Conservation (phyloP, 768 basidiomycete genomes). For the Lactarius trivialis region DNA sequence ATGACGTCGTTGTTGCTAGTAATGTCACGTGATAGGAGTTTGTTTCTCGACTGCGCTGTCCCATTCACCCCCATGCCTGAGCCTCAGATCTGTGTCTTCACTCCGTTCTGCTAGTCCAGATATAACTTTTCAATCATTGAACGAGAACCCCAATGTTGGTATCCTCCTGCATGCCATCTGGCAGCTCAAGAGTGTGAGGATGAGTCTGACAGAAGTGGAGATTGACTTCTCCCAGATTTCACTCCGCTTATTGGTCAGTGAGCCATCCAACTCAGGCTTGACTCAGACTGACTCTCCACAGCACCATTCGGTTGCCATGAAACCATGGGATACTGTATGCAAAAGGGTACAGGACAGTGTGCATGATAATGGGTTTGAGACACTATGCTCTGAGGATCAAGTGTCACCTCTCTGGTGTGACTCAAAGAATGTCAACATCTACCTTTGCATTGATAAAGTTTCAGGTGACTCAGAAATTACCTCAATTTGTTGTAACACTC, state of each 20-base stretch:
- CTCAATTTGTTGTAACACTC: not conserved
- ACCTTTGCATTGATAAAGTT: not conserved
- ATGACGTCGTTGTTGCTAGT: too few species aligned
- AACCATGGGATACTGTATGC: not conserved
- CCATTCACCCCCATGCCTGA: too few species aligned
- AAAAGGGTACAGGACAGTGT: not conserved
- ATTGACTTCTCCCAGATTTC: not conserved
- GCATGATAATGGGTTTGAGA: not conserved
- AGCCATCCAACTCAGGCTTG: not conserved
- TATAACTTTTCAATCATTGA: too few species aligned
- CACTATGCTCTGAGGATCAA: rapidly evolving
- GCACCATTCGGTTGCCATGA: not conserved
- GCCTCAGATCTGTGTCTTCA: too few species aligned
- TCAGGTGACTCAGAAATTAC: not conserved
- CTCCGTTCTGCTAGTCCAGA: too few species aligned
- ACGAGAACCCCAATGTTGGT: too few species aligned
- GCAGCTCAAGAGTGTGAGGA: too few species aligned
- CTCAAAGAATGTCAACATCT: not conserved
- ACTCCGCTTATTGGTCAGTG: not conserved
- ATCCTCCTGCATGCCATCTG: too few species aligned
- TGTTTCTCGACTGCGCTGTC: too few species aligned
- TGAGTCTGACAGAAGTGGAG: too few species aligned
- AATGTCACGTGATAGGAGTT: too few species aligned
- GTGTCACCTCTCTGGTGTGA: not conserved
- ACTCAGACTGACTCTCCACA: not conserved